These are phyloP conservation scores for Phytophthora quininea DNA, from an alignment of 352 stramenopile genomes.

Conservation along the genomic window DNA sequence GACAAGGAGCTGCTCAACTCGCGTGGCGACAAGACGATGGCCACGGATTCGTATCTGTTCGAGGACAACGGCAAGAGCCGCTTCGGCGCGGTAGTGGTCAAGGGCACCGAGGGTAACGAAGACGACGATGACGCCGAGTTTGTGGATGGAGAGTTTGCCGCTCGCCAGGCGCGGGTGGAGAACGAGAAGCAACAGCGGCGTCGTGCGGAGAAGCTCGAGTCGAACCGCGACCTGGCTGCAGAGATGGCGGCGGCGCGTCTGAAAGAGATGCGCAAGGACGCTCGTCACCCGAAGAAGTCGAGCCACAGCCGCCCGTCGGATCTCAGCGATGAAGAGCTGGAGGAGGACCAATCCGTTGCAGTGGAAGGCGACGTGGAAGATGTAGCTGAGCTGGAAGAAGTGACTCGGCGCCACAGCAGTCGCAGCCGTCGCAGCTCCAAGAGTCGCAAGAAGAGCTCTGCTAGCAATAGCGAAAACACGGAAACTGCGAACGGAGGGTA, in stretches of 20 bases:
- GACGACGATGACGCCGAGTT: constrained; percentile 49
- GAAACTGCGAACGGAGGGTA: constrained; percentile 18
- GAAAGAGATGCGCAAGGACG: constrained; percentile 64
- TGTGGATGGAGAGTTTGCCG: constrained; percentile 54
- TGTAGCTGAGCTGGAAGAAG: constrained; percentile 21
- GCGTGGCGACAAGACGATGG: constrained; percentile 35
- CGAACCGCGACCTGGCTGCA: constrained; percentile 72
- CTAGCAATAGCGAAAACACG: constrained; percentile 30
- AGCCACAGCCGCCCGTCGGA: constrained; percentile 21
- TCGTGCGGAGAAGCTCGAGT: constrained; percentile 72
- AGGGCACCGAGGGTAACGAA: constrained; percentile 17
- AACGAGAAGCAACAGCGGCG: constrained; percentile 61
- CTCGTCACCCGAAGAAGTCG: constrained; percentile 53
- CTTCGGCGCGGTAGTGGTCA: constrained; percentile 60
- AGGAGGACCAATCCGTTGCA: constrained; percentile 27
- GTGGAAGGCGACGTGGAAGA: constrained; percentile 29
- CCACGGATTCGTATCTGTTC: constrained; percentile 69
- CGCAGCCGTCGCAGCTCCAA: constrained; percentile 30
- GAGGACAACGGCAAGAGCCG: constrained; percentile 51
- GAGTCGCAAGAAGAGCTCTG: constrained; percentile 38
- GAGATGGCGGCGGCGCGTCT: constrained; percentile 74
- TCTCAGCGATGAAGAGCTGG: constrained; percentile 25
- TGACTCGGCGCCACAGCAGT: constrained; percentile 24
- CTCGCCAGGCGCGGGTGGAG: constrained; percentile 50
- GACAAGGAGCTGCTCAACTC: constrained; percentile 59